Evolutionary conservation across 805 yeast genomes (phyloP).

Genomic region (Maudiozyma bulderi): DNA sequence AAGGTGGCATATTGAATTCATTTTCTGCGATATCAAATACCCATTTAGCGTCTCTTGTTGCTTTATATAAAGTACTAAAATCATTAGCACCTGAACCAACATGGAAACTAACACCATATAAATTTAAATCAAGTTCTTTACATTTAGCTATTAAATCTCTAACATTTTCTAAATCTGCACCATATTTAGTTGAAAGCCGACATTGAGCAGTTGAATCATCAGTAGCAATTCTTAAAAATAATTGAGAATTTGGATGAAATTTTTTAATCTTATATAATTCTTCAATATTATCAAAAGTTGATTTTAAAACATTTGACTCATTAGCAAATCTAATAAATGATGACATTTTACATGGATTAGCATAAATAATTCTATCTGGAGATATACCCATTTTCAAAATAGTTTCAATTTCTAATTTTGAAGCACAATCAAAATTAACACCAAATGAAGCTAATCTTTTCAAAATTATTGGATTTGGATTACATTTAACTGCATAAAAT

Average conservation of each 20-base stretch:
- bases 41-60: constrained; percentile 57
- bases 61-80: constrained; percentile 52
- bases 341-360: constrained; percentile 88
- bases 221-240: constrained; percentile 75
- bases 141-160: constrained; percentile 51
- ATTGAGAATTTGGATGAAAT: constrained; percentile 57
- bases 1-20: constrained; percentile 34
- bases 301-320: constrained; percentile 46
- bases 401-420: constrained; percentile 68
- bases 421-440: constrained; percentile 87
- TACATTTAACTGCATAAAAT: constrained; percentile 93
- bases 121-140: constrained; percentile 46
- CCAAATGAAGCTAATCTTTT: constrained; percentile 50
- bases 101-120: constrained; percentile 88
- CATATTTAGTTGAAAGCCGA: constrained; percentile 79
- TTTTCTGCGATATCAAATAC: constrained; percentile 53
- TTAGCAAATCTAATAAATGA: constrained; percentile 69
- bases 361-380: constrained; percentile 68
- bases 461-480: constrained; percentile 58
- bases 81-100: constrained; percentile 91
- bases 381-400: constrained; percentile 54
- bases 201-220: constrained; percentile 86
- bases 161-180: constrained; percentile 56
- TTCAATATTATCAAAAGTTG: constrained; percentile 84
- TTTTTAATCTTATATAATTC: constrained; percentile 68